These are phyloP conservation scores for Wickerhamiella alocasiicola DNA, from an alignment of 805 yeast species.

Conservation along the genomic window DNA sequence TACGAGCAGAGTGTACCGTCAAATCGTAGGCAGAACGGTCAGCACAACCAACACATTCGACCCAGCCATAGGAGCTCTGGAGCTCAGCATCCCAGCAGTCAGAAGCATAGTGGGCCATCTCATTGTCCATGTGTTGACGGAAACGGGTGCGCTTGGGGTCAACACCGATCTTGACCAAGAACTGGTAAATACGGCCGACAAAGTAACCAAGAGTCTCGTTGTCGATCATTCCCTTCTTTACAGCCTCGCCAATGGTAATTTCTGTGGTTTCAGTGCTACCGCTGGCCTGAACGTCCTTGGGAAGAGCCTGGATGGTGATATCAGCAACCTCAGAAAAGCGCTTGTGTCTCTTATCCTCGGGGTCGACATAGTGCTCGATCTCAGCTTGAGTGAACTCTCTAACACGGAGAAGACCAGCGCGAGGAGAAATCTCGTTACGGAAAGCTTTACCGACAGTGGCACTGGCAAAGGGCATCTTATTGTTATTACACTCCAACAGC, in stretches of 20 bases:
- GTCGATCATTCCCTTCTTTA: slow-evolving; percentile 73
- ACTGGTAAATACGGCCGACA: slow-evolving; percentile 80
- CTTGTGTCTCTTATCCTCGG: slow-evolving; percentile 69
- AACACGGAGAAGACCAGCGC: slow-evolving; percentile 94
- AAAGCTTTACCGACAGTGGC: slow-evolving; percentile 98
- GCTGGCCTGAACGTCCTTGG: slow-evolving; percentile 75
- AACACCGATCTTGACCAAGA: slow-evolving; percentile 81
- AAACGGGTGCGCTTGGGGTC: slow-evolving; percentile 74
- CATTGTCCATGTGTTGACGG: slow-evolving; percentile 97
- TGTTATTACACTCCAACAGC: slow-evolving; percentile 85
- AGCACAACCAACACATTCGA: slow-evolving; percentile 99
- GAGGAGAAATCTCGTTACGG: slow-evolving; percentile 97
- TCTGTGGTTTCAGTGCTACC: slow-evolving; percentile 62
- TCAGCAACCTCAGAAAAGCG: slow-evolving; percentile 67
- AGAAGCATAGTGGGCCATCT: slow-evolving; percentile 99
- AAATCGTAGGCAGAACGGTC: slow-evolving; percentile 98
- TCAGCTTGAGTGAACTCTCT: slow-evolving; percentile 99
- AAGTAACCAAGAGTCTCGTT: slow-evolving; percentile 96
- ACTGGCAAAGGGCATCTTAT: slow-evolving; percentile 98
- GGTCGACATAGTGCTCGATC: slow-evolving; percentile 97
- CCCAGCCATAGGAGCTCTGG: slow-evolving; percentile 95
- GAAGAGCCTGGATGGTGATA: slow-evolving; percentile 61
- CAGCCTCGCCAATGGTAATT: slow-evolving; percentile 83
- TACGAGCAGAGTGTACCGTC: slow-evolving; percentile 86
- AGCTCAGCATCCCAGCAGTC: slow-evolving; percentile 99